Evolutionary conservation across 129 eudicot species (phyloP).

Genomic region (Chrysanthemum lavandulifolium): DNA sequence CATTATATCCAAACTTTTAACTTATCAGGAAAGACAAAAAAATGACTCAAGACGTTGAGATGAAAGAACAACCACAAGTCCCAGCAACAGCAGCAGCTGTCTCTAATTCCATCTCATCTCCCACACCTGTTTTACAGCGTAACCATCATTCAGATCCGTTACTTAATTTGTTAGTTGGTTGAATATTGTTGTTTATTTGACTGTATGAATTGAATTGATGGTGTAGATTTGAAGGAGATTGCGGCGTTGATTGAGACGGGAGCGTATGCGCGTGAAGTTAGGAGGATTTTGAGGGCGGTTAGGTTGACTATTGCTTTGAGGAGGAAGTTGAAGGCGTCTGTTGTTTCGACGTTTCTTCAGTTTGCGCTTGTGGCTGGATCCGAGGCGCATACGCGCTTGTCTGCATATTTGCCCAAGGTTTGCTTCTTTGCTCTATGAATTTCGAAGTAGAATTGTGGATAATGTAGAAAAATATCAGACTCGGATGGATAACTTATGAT

Average conservation of each 20-base stretch:
- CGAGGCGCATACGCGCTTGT: conserved; percentile 35
- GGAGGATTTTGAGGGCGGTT: conserved; percentile 80
- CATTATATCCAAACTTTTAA: too few species aligned
- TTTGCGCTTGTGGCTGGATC: conserved; percentile 45
- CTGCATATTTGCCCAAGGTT: conserved; percentile 68
- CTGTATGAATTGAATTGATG: conserved; percentile 8
- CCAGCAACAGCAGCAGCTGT: conserved; percentile 37
- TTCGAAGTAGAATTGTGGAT: background rate
- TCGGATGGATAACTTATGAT: too few species aligned
- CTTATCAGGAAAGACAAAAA: conserved; percentile 23
- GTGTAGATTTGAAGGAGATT: conserved; percentile 81
- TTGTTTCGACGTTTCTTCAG: conserved; percentile 32
- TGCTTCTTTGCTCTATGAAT: background rate
- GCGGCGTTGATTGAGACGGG: conserved; percentile 86
- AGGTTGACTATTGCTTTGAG: conserved; percentile 74
- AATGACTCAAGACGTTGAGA: conserved; percentile 98
- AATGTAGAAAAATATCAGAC: background rate
- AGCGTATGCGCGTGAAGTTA: conserved; percentile 78
- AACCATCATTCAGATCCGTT: conserved; percentile 18
- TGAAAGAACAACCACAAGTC: conserved; percentile 57
- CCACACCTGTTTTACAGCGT: conserved; percentile 71
- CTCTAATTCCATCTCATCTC: conserved; percentile 56
- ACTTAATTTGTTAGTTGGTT: background rate
- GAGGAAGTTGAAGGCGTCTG: conserved; percentile 35
- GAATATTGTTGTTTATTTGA: background rate